Percentiles rank a stretch among this genome's conserved stretches.
Evolutionary conservation across 2,329 filamentous ascomycete genomes (phyloP).

Genomic region (Cladosporium sp.): DNA sequence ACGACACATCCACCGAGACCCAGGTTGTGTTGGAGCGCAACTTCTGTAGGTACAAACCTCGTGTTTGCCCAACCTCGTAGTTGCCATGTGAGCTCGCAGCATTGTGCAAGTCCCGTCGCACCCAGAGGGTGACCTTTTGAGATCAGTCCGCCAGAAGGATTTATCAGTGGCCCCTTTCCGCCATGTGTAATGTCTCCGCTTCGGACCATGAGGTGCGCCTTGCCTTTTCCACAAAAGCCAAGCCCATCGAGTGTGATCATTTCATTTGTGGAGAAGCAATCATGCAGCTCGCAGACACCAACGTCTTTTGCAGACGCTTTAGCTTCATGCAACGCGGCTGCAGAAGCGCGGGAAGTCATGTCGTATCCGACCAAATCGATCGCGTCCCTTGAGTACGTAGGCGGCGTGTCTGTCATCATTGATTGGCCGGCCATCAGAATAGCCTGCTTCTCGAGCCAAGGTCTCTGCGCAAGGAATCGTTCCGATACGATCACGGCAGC

Average conservation of each 20-base stretch:
- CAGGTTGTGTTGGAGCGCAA: conserved; percentile 87
- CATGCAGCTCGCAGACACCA: conserved; percentile 87
- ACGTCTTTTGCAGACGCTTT: conserved; percentile 66
- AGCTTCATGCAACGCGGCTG: conserved; percentile 71
- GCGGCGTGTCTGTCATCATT: conserved; percentile 77
- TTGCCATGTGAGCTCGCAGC: conserved; percentile 93
- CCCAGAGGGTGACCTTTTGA: conserved; percentile 95
- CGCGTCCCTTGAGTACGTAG: conserved; percentile 73
- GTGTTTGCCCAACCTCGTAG: conserved; percentile 95
- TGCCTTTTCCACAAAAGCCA: conserved; percentile 72
- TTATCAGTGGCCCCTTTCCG: conserved; percentile 70
- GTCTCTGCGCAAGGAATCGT: conserved; percentile 79
- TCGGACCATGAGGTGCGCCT: conserved; percentile 88
- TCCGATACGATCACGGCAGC: conserved; percentile 88
- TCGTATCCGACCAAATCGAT: conserved; percentile 89
- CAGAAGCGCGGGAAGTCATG: conserved; percentile 74
- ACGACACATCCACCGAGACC: conserved; percentile 89
- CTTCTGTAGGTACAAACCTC: conserved; percentile 67
- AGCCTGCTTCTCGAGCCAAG: conserved; percentile 79
- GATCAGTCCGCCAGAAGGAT: conserved; percentile 91
- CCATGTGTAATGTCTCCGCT: conserved; percentile 89
- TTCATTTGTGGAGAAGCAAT: conserved; percentile 96
- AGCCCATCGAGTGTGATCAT: conserved; percentile 87
- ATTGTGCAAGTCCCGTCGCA: conserved; percentile 92
- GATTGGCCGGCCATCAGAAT: conserved; percentile 85